phyloP scores from a whole-genome alignment of 768 basidiomycete genomes.

The Rhizopogon vinicolor region DNA sequence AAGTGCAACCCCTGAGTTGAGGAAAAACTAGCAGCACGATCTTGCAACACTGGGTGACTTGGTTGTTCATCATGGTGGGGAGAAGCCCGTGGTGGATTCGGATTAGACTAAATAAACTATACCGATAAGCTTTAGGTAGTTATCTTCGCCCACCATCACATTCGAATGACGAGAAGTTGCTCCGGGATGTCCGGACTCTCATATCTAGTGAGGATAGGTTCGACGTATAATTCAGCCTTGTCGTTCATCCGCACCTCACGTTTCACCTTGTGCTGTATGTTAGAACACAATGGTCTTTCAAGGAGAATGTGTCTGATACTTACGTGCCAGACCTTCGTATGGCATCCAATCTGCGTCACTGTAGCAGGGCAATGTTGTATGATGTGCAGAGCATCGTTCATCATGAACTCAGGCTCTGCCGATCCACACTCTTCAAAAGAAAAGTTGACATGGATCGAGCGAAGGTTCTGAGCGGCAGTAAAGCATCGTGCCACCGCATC shows the following conservation, averaged over 20 bases:
- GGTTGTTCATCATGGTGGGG: conserved; percentile 46
- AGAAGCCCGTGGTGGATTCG: not conserved
- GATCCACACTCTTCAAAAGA: conserved; percentile 21
- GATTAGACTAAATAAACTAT: too few species aligned
- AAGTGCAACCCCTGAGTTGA: too few species aligned
- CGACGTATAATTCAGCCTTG: conserved; percentile 33
- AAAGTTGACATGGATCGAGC: conserved; percentile 59
- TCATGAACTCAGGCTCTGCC: conserved; percentile 13
- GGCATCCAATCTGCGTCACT: conserved; percentile 61
- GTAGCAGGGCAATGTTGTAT: conserved; percentile 45
- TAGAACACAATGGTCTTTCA: not conserved
- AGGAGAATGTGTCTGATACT: conserved; percentile 6
- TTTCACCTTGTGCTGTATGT: conserved; percentile 37
- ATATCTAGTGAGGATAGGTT: conserved; percentile 43
- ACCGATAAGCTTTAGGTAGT: not conserved
- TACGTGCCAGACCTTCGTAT: conserved; percentile 70
- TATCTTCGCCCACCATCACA: conserved; percentile 6
- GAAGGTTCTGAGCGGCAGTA: conserved; percentile 40
- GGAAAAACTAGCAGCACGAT: too few species aligned
- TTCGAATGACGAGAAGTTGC: conserved; percentile 61
- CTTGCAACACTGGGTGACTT: conserved; percentile 14
- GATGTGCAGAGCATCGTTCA: conserved; percentile 38
- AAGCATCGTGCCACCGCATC: conserved; percentile 29
- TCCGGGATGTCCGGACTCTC: conserved; percentile 69
- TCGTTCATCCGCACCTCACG: conserved; percentile 32